A percentile compares a stretch with the other conserved stretches of the same genome.
These are phyloP conservation scores for Camelina laxa DNA, from an alignment of 345 rosid genomes.

Conservation along the genomic window DNA sequence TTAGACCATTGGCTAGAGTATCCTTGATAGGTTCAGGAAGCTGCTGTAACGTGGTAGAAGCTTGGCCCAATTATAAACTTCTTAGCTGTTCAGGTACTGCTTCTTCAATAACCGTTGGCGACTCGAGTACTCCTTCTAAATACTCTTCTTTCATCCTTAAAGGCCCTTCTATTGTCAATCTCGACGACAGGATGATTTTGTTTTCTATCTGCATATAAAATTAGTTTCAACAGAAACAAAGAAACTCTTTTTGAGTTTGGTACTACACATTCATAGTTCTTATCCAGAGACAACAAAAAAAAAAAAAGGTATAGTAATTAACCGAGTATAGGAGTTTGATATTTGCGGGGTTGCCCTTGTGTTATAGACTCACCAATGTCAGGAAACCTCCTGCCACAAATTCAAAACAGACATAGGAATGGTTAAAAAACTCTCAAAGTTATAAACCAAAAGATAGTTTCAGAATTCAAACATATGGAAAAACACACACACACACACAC, in stretches of 20 bases:
- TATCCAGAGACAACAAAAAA: background rate
- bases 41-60: conserved; percentile 62
- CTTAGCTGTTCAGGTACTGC: conserved; percentile 78
- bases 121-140: conserved; percentile 72
- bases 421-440: background rate
- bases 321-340: conserved; percentile 74
- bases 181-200: conserved; percentile 64
- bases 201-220: conserved; percentile 69
- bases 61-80: conserved; percentile 75
- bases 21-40: conserved; percentile 78
- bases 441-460: background rate
- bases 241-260: background rate
- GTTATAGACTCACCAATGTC: conserved; percentile 61
- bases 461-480: conserved; percentile 6
- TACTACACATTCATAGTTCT: background rate
- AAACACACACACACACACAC: too few species aligned
- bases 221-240: background rate
- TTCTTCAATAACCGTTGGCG: conserved; percentile 81
- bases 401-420: background rate
- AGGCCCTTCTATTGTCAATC: conserved; percentile 84
- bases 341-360: conserved; percentile 61
- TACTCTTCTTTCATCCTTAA: conserved; percentile 91
- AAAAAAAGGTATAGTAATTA: background rate
- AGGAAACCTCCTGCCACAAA: conserved; percentile 75
- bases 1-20: conserved; percentile 65